Conservation (phyloP, 345 rosid genomes). For the Dipteronia sinensis region DNA sequence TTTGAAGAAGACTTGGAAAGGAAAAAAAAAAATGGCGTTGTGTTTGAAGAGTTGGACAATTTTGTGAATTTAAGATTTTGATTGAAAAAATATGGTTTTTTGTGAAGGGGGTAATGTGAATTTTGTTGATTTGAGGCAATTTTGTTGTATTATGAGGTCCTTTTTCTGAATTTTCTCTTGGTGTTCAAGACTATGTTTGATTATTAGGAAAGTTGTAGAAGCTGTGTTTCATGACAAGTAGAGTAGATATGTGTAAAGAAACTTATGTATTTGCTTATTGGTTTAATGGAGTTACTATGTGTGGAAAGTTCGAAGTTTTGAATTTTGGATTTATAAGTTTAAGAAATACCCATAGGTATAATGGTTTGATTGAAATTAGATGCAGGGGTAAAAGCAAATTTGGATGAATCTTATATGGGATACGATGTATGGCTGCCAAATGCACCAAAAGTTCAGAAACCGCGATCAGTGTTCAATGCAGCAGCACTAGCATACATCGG, state of each 20-base stretch:
- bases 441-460: conserved; percentile 73
- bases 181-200: neutral
- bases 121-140: neutral
- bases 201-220: conserved; percentile 2
- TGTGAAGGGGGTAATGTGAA: neutral
- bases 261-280: neutral
- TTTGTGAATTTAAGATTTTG: neutral
- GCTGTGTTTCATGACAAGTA: neutral
- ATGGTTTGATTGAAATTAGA: conserved; percentile 8
- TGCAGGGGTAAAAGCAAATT: conserved; percentile 26
- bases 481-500: conserved; percentile 53
- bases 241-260: no score
- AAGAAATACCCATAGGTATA: neutral
- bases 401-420: conserved; percentile 53
- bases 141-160: neutral
- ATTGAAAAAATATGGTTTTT: neutral
- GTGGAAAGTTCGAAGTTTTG: neutral
- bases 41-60: neutral
- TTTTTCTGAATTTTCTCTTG: neutral
- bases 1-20: no score
- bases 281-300: neutral
- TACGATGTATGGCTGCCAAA: conserved; percentile 61
- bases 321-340: neutral
- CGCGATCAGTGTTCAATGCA: conserved; percentile 55
- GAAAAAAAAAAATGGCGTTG: no score